Percentiles rank a stretch among this genome's conserved stretches.
Conservation (phyloP, 2,329 filamentous ascomycete species). For the Neonectria faginata region DNA sequence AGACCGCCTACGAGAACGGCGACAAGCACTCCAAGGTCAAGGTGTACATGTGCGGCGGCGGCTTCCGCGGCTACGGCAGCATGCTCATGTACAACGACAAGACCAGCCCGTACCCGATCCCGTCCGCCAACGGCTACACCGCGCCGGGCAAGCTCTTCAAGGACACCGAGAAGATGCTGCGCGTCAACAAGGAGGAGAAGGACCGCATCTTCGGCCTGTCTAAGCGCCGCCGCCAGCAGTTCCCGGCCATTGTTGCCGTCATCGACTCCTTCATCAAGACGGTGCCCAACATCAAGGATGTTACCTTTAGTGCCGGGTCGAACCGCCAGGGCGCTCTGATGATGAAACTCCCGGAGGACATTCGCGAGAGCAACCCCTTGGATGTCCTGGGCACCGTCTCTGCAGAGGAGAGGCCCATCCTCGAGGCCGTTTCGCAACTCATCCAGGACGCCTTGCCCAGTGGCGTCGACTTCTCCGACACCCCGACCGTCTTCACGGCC, state of each 20-base stretch:
- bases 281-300: conserved; percentile 76
- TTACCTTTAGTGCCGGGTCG: conserved; percentile 88
- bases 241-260: conserved; percentile 84
- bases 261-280: conserved; percentile 79
- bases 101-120: conserved; percentile 83
- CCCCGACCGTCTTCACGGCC: conserved; percentile 57
- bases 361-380: conserved; percentile 76
- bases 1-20: conserved; percentile 50
- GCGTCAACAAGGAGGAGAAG: conserved; percentile 60
- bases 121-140: conserved; percentile 83
- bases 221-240: conserved; percentile 80
- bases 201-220: conserved; percentile 82
- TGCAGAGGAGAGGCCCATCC: conserved; percentile 43
- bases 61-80: conserved; percentile 91
- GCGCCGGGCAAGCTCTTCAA: conserved; percentile 72
- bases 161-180: conserved; percentile 63
- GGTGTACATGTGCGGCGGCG: conserved; percentile 88
- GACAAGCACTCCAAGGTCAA: conserved; percentile 62
- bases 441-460: conserved; percentile 58
- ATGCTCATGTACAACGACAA: conserved; percentile 84
- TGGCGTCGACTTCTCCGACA: conserved; percentile 49
- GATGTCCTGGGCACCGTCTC: conserved; percentile 48
- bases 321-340: conserved; percentile 87
- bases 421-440: conserved; percentile 53
- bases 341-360: conserved; percentile 69